Base-by-base conservation (phyloP, 2,329 filamentous ascomycete species). In the Fusarium sp. region DNA sequence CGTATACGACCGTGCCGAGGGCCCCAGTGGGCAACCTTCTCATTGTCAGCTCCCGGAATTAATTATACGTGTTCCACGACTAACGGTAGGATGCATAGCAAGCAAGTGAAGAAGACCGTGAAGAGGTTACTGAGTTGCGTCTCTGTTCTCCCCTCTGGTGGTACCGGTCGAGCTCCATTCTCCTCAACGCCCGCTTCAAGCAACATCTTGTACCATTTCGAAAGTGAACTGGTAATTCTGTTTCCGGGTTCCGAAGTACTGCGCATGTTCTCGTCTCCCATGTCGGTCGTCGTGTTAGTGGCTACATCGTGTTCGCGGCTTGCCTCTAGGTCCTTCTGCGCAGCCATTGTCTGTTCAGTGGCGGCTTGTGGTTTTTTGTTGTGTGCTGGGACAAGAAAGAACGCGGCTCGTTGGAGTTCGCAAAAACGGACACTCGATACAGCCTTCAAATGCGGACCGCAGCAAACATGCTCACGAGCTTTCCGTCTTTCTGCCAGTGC, bases 61-160 rank as follows among this genome's bases (percentile, higher is more conserved):
- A 11, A 2, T 6, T n/a, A 13, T 29, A 13, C 22, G 10, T 27
- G 8, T 8, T 6, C 16, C 25, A 9, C 30, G 12, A 82, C 86
- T 77, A 75, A 89, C 87, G 88, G 87, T 32, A 90, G 74, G 10
- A 88, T 81, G 72, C 86, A 88, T 45, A 86, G 80, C 59, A 87
- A 83, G 63, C 87, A 84, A 22, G 85, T 87, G 73, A 89, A 88
- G 82, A 88, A 89, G 25, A 90, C 80, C 6, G 87, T 88, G 73
- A 90, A 90, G 47, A 90, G 80, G 65, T 87, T 86, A 76, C 82
- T 82, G 69, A 86, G 86, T 38, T 82, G 80, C 11, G 80, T 87
- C 65, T 86, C 82, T 2, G 83, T 88, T 44, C 88, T 81, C 65
- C 86, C 80, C 57, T 87, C 84, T 24, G 84, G 65, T 2, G 87